Conservation (phyloP, 495 filamentous ascomycete species). For the Aspergillus homomorphus region DNA sequence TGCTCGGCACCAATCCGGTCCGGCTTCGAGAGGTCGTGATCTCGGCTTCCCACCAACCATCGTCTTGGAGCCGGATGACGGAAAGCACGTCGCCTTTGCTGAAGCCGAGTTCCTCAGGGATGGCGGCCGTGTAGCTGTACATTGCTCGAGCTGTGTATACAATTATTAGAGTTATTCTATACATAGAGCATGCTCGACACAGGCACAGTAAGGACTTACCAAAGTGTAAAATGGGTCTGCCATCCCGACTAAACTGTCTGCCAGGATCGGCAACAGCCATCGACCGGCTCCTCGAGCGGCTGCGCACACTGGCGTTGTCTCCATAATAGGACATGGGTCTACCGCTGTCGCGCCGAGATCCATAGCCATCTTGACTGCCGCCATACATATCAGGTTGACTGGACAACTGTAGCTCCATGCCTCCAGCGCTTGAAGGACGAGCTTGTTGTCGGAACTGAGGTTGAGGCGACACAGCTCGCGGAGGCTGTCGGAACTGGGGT, state of each 20-base stretch:
- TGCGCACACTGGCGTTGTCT: conserved; percentile 40
- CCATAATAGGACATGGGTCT: conserved; percentile 63
- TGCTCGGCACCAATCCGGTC: conserved; percentile 89
- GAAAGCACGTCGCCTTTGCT: conserved; percentile 88
- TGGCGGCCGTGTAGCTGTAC: conserved; percentile 91
- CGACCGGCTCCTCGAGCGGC: conserved; percentile 75
- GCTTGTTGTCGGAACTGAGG: conserved; percentile 56
- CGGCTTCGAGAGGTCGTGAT: conserved; percentile 71
- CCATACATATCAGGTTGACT: conserved; percentile 48
- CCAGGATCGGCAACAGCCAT: conserved; percentile 57
- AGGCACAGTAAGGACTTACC: conserved; percentile 56
- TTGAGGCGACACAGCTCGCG: conserved; percentile 54
- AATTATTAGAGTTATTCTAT: conserved; percentile 11
- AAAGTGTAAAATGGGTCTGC: conserved; percentile 84
- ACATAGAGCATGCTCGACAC: neutral
- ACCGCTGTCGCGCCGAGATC: conserved; percentile 44
- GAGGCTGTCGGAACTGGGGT: conserved; percentile 52
- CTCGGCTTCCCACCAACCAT: conserved; percentile 99
- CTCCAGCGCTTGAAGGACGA: conserved; percentile 63
- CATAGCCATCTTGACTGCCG: conserved; percentile 48
- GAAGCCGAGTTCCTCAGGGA: conserved; percentile 92
- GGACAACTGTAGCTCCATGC: conserved; percentile 82
- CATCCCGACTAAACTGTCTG: conserved; percentile 78
- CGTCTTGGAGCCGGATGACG: conserved; percentile 88
- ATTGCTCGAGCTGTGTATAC: conserved; percentile 70